Evolutionary conservation across 1,139 yeast genomes (phyloP).

Genomic region (Yamadazyma songkhlaensis): DNA sequence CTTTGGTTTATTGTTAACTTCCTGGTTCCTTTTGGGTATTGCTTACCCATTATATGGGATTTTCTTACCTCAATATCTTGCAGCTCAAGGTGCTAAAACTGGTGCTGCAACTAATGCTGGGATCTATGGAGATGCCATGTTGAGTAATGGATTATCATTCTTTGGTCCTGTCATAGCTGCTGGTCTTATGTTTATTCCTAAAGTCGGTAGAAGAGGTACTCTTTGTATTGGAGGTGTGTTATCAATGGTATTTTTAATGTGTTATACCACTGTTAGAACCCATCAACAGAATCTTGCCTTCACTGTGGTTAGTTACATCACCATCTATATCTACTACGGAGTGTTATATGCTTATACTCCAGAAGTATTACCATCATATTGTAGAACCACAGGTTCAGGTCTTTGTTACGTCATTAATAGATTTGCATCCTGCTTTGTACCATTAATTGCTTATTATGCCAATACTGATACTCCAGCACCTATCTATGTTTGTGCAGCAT

Average conservation of each 20-base stretch:
- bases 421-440: slow-evolving; percentile 48
- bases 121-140: slow-evolving; percentile 50
- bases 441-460: slow-evolving; percentile 50
- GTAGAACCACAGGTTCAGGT: slow-evolving; percentile 57
- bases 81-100: slow-evolving; percentile 43
- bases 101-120: slow-evolving; percentile 32
- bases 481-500: slow-evolving; percentile 59
- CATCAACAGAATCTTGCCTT: slow-evolving; percentile 52
- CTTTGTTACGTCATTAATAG: slow-evolving; percentile 48
- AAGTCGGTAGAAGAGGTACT: slow-evolving; percentile 54
- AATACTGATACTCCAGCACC: slow-evolving; percentile 45
- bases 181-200: slow-evolving; percentile 39
- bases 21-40: slow-evolving; percentile 52
- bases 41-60: slow-evolving; percentile 53
- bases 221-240: slow-evolving; percentile 51
- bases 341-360: slow-evolving; percentile 58
- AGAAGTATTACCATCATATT: slow-evolving; percentile 54
- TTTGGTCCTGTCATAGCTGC: slow-evolving; percentile 61
- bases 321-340: slow-evolving; percentile 53
- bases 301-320: slow-evolving; percentile 48
- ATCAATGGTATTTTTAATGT: slow-evolving; percentile 55
- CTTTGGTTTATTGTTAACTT: slow-evolving; percentile 36
- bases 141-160: slow-evolving; percentile 49
- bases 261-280: slow-evolving; percentile 53
- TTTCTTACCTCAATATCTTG: slow-evolving; percentile 48